phyloP scores from a whole-genome alignment of 192 early-diverging fungal species.

The Mortierella hygrophila region DNA sequence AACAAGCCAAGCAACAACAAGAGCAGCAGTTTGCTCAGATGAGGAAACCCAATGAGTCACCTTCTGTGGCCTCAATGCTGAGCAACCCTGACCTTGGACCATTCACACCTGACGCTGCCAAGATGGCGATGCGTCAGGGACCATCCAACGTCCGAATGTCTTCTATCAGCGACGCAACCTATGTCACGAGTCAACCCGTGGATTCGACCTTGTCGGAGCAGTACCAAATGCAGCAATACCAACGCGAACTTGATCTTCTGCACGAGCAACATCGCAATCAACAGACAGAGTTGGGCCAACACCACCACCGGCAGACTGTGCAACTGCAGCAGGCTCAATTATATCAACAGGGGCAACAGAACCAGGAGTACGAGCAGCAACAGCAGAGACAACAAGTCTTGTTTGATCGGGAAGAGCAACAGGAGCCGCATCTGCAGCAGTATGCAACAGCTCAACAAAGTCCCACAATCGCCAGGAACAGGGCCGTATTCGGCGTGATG shows the following conservation, averaged over 20 bases:
- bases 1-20: constrained; percentile 18
- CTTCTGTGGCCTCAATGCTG: neutral
- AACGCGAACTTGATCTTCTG: constrained; percentile 27
- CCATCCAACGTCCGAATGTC: constrained; percentile 1
- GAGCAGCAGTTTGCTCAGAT: neutral
- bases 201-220: constrained; percentile 2
- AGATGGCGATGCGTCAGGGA: neutral
- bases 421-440: neutral
- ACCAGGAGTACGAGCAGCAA: constrained; percentile 21
- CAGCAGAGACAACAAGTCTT: neutral
- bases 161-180: neutral
- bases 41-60: too few relatives aligned
- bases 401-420: neutral
- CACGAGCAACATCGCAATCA: constrained; percentile 42
- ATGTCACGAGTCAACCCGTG: neutral
- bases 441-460: neutral
- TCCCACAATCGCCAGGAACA: neutral
- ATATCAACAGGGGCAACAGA: constrained; percentile 41
- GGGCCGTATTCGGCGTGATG: constrained; percentile 4
- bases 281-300: constrained; percentile 31
- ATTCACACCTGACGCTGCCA: neutral
- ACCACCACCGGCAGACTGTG: constrained; percentile 41
- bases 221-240: constrained; percentile 18
- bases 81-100: neutral
- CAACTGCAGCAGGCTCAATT: constrained; percentile 44